Evolutionary conservation across 2,329 filamentous ascomycete species (phyloP).

Genomic region (Calonectria pauciramosa): DNA sequence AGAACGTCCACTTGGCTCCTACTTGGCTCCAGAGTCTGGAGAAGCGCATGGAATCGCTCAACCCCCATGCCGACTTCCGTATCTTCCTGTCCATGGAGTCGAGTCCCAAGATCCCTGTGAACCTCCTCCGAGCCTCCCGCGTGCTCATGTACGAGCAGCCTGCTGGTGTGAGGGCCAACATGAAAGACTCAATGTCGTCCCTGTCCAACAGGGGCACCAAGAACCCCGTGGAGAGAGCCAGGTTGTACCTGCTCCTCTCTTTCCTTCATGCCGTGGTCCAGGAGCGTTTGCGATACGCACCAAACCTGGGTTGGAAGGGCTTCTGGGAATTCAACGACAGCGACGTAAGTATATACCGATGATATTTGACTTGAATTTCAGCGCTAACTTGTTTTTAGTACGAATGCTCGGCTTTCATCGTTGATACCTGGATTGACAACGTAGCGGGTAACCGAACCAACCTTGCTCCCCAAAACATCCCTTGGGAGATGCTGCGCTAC

Average conservation of each 20-base stretch:
- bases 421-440: constrained; percentile 92
- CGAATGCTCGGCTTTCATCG: constrained; percentile 95
- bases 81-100: constrained; percentile 99
- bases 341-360: constrained; percentile 78
- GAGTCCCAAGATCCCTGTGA: constrained; percentile 96
- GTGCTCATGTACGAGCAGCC: constrained; percentile 99
- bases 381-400: constrained; percentile 69
- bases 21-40: constrained; percentile 97
- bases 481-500: constrained; percentile 95
- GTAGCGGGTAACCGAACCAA: constrained; percentile 90
- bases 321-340: constrained; percentile 99
- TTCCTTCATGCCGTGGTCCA: constrained; percentile 98
- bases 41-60: constrained; percentile 95
- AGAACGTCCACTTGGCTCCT: constrained; percentile 97
- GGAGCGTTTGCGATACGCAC: constrained; percentile 93
- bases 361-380: neutral
- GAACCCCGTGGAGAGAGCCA: constrained; percentile 89
- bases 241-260: constrained; percentile 90
- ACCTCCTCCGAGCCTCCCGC: constrained; percentile 90
- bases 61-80: constrained; percentile 92
- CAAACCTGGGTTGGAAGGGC: constrained; percentile 94
- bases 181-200: constrained; percentile 95
- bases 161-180: constrained; percentile 95
- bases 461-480: constrained; percentile 92
- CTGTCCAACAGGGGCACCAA: constrained; percentile 82